Conservation (phyloP, 768 basidiomycete genomes). For the Pleurotus platypus region DNA sequence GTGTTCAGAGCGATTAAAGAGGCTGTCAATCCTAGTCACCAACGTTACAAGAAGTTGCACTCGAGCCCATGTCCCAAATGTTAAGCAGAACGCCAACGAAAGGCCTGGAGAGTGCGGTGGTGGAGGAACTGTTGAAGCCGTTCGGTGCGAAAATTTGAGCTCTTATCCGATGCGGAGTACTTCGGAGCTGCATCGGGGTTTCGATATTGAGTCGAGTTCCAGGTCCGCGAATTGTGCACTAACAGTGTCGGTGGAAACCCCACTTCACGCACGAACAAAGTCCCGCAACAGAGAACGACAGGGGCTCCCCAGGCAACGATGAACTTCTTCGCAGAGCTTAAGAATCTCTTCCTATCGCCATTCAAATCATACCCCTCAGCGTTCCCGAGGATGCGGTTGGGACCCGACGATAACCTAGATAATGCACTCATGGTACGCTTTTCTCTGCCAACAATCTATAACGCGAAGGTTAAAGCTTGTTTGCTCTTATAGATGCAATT, state of each 20-base stretch:
- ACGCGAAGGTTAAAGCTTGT: too few relatives aligned
- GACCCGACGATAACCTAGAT: conserved; percentile 39
- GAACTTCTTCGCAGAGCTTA: conserved; percentile 24
- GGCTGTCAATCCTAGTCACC: conserved; percentile 58
- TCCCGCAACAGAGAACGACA: too few relatives aligned
- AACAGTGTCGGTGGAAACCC: not conserved
- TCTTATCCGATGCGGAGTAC: conserved; percentile 10
- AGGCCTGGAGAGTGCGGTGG: conserved; percentile 42
- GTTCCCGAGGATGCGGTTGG: conserved; percentile 58
- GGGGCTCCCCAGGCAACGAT: not conserved
- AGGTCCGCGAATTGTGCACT: conserved; percentile 3
- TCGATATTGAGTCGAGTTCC: not conserved
- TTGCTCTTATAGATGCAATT: conserved; percentile 58
- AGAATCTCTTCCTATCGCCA: conserved; percentile 21
- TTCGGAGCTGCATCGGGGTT: conserved; percentile 23
- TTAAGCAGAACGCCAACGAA: conserved; percentile 61
- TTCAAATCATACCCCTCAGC: conserved; percentile 28
- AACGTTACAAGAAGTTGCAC: conserved; percentile 27
- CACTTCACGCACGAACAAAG: too few relatives aligned
- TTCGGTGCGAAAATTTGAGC: conserved; percentile 14
- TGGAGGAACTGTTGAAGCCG: conserved; percentile 33
- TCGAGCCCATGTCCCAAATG: conserved; percentile 40
- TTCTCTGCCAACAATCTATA: too few relatives aligned
- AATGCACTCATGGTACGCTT: conserved; percentile 68
- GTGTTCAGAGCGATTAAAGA: conserved; percentile 85